These are phyloP conservation scores for Monosporascus sp. DNA, from an alignment of 2,329 filamentous ascomycete genomes.

Conservation along the genomic window DNA sequence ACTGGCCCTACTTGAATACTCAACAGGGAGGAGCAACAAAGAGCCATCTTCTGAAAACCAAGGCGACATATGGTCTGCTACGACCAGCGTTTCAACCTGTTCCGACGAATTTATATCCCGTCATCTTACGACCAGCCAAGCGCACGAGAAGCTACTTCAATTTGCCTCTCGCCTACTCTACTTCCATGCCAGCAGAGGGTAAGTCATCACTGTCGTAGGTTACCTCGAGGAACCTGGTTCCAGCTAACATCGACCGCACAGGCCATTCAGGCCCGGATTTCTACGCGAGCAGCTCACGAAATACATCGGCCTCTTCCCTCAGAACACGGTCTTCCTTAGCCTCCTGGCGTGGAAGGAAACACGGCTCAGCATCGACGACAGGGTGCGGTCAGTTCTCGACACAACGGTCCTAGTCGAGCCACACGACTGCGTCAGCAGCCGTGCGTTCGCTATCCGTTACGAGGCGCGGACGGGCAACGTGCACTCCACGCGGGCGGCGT, in stretches of 20 bases:
- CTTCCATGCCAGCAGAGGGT: slow-evolving; percentile 58
- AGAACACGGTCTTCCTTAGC: slow-evolving; percentile 70
- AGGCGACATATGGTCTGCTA: slow-evolving; percentile 51
- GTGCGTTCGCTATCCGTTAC: slow-evolving; percentile 47
- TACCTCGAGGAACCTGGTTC: not conserved
- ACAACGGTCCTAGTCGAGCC: slow-evolving; percentile 40
- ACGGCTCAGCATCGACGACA: slow-evolving; percentile 68
- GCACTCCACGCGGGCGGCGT: slow-evolving; percentile 45
- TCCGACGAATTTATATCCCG: slow-evolving; percentile 39
- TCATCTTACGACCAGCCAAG: slow-evolving; percentile 24
- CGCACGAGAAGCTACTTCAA: slow-evolving; percentile 66
- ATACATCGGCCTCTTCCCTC: slow-evolving; percentile 62
- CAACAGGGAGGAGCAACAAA: slow-evolving; percentile 39
- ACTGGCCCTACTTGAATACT: slow-evolving; percentile 62
- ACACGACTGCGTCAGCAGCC: slow-evolving; percentile 39
- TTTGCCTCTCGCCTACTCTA: slow-evolving; percentile 61
- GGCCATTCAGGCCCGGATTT: slow-evolving; percentile 62
- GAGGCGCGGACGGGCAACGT: slow-evolving; percentile 44
- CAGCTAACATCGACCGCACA: slow-evolving; percentile 21
- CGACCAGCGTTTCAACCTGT: slow-evolving; percentile 35
- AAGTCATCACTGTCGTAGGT: slow-evolving; percentile 17
- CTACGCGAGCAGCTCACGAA: slow-evolving; percentile 57
- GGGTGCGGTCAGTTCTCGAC: slow-evolving; percentile 62
- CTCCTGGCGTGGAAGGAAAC: slow-evolving; percentile 71
- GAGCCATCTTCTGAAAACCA: slow-evolving; percentile 44